Conservation (phyloP, 2,329 filamentous ascomycete genomes). For the Coniochaeta prunicola region DNA sequence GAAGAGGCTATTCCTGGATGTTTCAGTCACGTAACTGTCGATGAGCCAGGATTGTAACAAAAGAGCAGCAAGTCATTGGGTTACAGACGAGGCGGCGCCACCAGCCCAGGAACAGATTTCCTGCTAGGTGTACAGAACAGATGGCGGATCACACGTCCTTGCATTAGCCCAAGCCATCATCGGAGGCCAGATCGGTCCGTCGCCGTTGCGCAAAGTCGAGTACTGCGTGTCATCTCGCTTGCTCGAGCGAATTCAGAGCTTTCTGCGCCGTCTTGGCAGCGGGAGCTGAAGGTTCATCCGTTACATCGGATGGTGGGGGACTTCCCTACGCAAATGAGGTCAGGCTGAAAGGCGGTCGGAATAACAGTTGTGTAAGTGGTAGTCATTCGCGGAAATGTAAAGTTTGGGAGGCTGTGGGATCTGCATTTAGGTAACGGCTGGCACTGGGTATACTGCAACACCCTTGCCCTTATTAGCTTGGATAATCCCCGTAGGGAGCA, state of each 20-base stretch:
- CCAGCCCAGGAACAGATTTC: background rate
- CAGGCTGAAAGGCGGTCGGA: background rate
- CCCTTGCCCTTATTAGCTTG: background rate
- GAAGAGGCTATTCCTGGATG: background rate
- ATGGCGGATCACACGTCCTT: background rate
- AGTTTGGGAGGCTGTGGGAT: background rate
- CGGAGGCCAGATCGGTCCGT: background rate
- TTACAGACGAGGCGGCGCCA: background rate
- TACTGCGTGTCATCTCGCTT: background rate
- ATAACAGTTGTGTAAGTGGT: background rate
- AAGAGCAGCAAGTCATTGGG: background rate
- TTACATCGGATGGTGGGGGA: conserved; percentile 1
- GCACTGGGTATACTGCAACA: background rate
- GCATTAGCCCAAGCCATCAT: background rate
- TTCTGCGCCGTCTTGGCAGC: background rate
- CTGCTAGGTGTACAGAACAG: background rate
- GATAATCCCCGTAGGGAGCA: background rate
- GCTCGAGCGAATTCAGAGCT: background rate
- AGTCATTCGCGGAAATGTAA: background rate
- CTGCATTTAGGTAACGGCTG: background rate
- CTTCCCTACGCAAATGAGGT: background rate
- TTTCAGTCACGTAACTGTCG: background rate
- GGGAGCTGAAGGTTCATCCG: background rate
- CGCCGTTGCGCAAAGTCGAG: background rate
- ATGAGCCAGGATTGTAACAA: background rate